Evolutionary conservation across 1,284 basidiomycete genomes (phyloP), one percentile per base, ranked within the genome.

Genomic region (Laetiporus sulphureus): DNA sequence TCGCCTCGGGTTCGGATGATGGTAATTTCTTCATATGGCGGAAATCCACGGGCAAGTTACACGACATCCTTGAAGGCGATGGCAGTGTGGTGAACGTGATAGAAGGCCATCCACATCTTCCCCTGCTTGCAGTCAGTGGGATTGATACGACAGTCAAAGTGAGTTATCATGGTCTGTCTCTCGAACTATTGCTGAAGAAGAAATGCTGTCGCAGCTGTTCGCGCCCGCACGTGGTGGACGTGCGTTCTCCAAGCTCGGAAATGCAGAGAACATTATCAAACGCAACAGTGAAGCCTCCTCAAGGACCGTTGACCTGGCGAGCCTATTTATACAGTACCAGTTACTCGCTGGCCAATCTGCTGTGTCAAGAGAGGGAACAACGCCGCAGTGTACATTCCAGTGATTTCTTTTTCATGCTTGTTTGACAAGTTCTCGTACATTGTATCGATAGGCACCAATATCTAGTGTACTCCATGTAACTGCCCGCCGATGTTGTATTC

Each of bases 71-170:
- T 55, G 82, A 91, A 66, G 91, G 90, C 29, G 92, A 95, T 54
- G 70, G 72, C 3, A 73, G 66, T 41, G 79, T 93, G 7, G 91
- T 95, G 32, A 97, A 96, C 58, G 81, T 87, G 44, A 78, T 96
- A 47, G 88, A 92, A 59, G 80, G 79, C 2, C 91, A 96, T 55
- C 93, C 93, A 0, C 67, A 73, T 58, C 68, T 72, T 45, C 92
- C 93, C 0, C 63, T 96, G 20, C 62, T 93, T 21, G 91, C 91
- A 1, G 81, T 89, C 29, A 90, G 85, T 56, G 92, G 93, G 1
- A 95, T 97, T 46, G 93, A 96, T 60, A 70, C 75, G 5, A 91
- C 88, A 1, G 75, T 95, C 47, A 96, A 96, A 72, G 86, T 86
- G 44, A 50, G 66, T 55, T 25, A n/a, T 4, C 13, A 35, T 39